Evolutionary conservation across 768 basidiomycete genomes (phyloP), one percentile per base, ranked within the genome.

Genomic region (Peribolospora kevripleyi): DNA sequence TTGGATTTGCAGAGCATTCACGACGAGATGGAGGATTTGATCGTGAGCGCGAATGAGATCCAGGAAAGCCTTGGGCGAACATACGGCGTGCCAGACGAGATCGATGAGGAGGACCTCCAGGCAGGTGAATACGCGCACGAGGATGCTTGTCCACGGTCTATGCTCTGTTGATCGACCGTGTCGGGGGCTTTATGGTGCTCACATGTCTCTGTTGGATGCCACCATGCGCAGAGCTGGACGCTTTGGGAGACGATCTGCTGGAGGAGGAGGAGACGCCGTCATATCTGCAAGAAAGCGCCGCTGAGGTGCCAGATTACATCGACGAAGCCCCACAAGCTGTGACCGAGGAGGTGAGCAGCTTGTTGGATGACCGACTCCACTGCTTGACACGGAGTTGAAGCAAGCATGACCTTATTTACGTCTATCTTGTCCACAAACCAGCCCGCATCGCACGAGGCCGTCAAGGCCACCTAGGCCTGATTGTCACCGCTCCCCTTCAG

Each of bases 1-100:
- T 42, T 0, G 42, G 3, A 13, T 47, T 4, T 41, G 14, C 64
- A 95, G 90, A 80, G 73, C 62, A 85, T 95, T 64, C 91, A 98
- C 66, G 86, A 82, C 66, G 91, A 98, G 57, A 95, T 98, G 90
- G 88, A 93, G 64, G 93, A 97, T 56, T 67, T 97, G 58, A 70
- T 98, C 56, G 93, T 97, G 64, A 87, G 93, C 66, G 84, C 88
- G 7, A 97, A 95, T 63, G 93, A 98, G 67, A 86, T 98, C 57
- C 91, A 97, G 64, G 93, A 97, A 67, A 78, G 82, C 25, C 71
- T 98, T 36, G 85, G 83, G 13, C 73, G 91, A 59, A 90, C 87
- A 36, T 98, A 98, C 67, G 84, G 81, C 10, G 84, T 97, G 0
- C 93, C 93, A 11, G 93, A 98, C 61, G 93, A 97, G 66, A 73